phyloP scores from a whole-genome alignment of 129 eudicot genomes.

The Tagetes erecta region DNA sequence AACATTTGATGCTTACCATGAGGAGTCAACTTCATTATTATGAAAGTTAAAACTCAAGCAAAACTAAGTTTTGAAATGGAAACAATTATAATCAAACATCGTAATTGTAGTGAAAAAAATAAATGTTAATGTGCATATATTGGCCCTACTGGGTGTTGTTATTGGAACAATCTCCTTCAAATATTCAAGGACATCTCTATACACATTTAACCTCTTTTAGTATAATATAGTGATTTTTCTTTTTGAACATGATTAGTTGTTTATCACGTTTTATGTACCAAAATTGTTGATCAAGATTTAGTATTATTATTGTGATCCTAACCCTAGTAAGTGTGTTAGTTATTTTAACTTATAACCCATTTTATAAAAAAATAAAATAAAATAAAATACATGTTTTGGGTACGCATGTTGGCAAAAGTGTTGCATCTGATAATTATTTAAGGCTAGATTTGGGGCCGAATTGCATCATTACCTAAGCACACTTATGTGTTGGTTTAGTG shows the following conservation, averaged over 20 bases:
- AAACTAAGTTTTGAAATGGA: background rate
- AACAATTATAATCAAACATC: background rate
- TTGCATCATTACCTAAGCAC: conserved; percentile 41
- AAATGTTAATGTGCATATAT: too few relatives aligned
- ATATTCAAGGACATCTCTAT: background rate
- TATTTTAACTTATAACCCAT: conserved; percentile 27
- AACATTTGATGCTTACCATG: too few relatives aligned
- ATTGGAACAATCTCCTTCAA: too few relatives aligned
- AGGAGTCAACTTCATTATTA: background rate
- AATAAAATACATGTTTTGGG: conserved; percentile 31
- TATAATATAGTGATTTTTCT: background rate
- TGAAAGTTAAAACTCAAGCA: background rate
- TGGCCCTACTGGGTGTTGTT: too few relatives aligned
- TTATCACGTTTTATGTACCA: background rate
- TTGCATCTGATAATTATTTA: conserved; percentile 35
- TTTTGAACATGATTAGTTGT: background rate
- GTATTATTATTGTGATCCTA: conserved; percentile 29
- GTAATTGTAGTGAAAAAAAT: too few relatives aligned
- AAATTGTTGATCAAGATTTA: conserved; percentile 20
- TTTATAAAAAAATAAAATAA: conserved; percentile 17
- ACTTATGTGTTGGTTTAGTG: conserved; percentile 41
- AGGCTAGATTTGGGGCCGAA: conserved; percentile 29
- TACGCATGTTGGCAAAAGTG: conserved; percentile 32
- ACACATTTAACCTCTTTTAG: background rate
- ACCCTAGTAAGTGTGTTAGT: conserved; percentile 24